phyloP scores from a whole-genome alignment of 139 green algal genomes.

The Chlorella ohadii region DNA sequence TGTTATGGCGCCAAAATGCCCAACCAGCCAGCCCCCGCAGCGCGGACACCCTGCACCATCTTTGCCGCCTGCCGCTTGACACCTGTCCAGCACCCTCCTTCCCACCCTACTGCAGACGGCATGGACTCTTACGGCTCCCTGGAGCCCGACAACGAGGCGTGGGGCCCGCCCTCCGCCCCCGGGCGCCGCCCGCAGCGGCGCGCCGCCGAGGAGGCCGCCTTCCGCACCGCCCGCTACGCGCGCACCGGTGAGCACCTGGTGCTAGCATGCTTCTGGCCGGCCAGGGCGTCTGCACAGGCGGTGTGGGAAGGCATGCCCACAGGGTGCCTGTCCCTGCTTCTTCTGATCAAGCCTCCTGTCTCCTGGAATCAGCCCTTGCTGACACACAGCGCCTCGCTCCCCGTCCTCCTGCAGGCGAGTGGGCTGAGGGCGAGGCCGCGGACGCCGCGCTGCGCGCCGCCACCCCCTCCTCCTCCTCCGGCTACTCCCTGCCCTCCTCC shows the following conservation, averaged over 20 bases:
- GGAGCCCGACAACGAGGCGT: constrained; percentile 13
- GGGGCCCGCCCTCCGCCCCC: background rate
- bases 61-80: no score
- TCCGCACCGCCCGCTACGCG: constrained; percentile 44
- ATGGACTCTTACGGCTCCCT: constrained; percentile 39
- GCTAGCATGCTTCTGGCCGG: no score
- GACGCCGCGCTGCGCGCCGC: constrained; percentile 6
- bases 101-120: background rate
- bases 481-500: constrained; percentile 40
- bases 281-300: no score
- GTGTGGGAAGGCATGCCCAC: no score
- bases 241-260: constrained; percentile 32
- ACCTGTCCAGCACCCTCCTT: no score
- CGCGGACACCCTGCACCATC: no score
- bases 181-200: constrained; percentile 26
- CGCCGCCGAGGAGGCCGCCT: constrained; percentile 53
- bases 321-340: no score
- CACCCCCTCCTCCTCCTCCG: constrained; percentile 23
- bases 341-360: no score
- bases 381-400: no score
- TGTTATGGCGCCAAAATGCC: no score
- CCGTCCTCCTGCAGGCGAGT: constrained; percentile 3
- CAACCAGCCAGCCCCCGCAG: no score
- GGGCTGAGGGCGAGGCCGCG: background rate
- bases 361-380: no score